These are phyloP conservation scores for Ceratobasidium sp. DNA, from an alignment of 1,284 basidiomycete genomes.

Conservation along the genomic window DNA sequence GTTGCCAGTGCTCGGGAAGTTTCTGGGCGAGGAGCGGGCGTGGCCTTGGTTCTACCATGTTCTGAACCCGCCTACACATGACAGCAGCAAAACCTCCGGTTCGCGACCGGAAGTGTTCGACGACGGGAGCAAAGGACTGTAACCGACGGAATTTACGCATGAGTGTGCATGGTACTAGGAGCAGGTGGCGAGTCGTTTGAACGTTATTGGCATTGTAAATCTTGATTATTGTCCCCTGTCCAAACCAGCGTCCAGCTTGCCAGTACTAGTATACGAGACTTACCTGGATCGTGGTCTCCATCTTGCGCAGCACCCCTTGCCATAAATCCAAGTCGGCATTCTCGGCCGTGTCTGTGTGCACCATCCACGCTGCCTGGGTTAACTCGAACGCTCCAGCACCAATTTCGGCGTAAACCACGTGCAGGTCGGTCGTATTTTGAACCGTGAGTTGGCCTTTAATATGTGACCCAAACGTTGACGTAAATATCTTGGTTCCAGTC, in stretches of 20 bases:
- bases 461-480: neutral
- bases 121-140: neutral
- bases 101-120: slow-evolving; percentile 20
- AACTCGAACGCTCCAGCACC: slow-evolving; percentile 23
- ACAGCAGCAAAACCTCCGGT: slow-evolving; percentile 17
- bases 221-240: slow-evolving; percentile 12
- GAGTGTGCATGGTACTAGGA: slow-evolving; percentile 17
- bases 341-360: neutral
- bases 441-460: slow-evolving; percentile 14
- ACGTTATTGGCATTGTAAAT: slow-evolving; percentile 14
- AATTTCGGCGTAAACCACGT: slow-evolving; percentile 15
- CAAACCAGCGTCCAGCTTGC: neutral
- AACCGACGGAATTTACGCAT: slow-evolving; percentile 19
- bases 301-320: slow-evolving; percentile 22
- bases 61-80: slow-evolving; percentile 8
- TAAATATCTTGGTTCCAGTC: slow-evolving; percentile 11
- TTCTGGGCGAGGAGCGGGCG: slow-evolving; percentile 17
- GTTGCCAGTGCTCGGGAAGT: slow-evolving; percentile 31
- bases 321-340: slow-evolving; percentile 17
- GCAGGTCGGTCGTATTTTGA: slow-evolving; percentile 12
- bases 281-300: slow-evolving; percentile 18
- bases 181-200: slow-evolving; percentile 15
- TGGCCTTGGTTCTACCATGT: neutral
- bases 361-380: slow-evolving; percentile 32
- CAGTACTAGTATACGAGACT: neutral